A percentile compares a stretch with the other conserved stretches of the same genome.
phyloP scores from a whole-genome alignment of 73 alveolate species.

The Symbiodinium pilosum region DNA sequence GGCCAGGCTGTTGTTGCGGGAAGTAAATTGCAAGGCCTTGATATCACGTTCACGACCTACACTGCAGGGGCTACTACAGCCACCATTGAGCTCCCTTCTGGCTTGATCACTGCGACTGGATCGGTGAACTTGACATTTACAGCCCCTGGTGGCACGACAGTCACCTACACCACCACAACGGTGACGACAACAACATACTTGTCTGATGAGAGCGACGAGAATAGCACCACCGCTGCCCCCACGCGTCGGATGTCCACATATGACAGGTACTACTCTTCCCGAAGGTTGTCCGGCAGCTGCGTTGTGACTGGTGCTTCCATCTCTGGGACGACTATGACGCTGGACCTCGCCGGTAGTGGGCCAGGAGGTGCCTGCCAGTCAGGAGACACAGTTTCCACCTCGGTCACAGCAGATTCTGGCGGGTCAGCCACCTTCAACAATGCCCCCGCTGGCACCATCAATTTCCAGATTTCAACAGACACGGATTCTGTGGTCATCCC shows the following conservation, averaged over 20 bases:
- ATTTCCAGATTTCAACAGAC: neutral
- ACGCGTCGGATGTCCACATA: neutral
- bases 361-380: neutral
- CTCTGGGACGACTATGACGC: neutral
- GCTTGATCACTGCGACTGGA: neutral
- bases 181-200: neutral
- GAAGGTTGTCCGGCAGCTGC: neutral
- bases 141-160: neutral
- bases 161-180: neutral
- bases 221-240: neutral
- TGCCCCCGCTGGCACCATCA: conserved; percentile 9
- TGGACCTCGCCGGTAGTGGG: neutral
- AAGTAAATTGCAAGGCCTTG: neutral
- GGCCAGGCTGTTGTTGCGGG: neutral
- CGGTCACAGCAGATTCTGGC: neutral
- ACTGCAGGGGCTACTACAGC: neutral
- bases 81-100: neutral
- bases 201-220: neutral
- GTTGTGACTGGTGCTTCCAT: neutral
- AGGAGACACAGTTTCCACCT: neutral
- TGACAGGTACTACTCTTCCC: neutral
- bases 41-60: neutral
- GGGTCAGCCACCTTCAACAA: neutral
- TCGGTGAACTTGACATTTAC: neutral
- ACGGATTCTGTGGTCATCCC: neutral